Base-by-base conservation (phyloP, 805 yeast genomes). In the Saturnispora sekii region DNA sequence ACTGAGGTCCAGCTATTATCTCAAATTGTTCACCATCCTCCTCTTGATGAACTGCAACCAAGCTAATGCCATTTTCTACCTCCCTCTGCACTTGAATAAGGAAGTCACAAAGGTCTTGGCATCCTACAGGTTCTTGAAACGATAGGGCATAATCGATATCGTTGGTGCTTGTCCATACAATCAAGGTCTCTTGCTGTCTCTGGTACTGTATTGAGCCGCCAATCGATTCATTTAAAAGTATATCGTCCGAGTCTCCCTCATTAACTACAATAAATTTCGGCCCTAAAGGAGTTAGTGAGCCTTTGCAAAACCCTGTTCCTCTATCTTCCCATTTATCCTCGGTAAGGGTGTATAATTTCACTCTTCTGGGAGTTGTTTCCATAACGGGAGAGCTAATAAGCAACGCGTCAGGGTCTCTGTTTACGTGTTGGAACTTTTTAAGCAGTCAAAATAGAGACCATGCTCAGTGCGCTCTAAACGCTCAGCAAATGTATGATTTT, bases 51-150 rank as follows among this genome's bases (percentile, higher is more conserved):
- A 84, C 79, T n/a, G 89, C 79, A 16, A 84, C 81, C 12, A 87
- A 64, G 9, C 90, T 78, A 10, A 88, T 84, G 39, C 73, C 72
- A 5, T 74, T 83, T 59, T 76, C 84, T 43, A 70, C 54, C 10
- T 32, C 29, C 52, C 74, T 77, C 56, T 84, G 90, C 2, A 79
- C 79, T 44, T 72, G 72, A 15, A 84, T 74, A 21, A 89, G 71
- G 57, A 87, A 89, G 41, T 85, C 90, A 59, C 96, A 87, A 37
- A 89, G 57, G 6, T 79, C 75, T 10, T 84, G 75, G 62, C 98
- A 90, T 0, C 97, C 97, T 38, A 81, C 83, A 32, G 85, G 79
- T 55, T 88, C 97, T 61, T 90, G 96, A 61, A 90, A 90, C 38
- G 94, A 83, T 18, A 90, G 68, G 1, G 97, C 97, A 51, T 86